These are phyloP conservation scores for Carpinus fangiana DNA, from an alignment of 306 rosid genomes.

Conservation along the genomic window DNA sequence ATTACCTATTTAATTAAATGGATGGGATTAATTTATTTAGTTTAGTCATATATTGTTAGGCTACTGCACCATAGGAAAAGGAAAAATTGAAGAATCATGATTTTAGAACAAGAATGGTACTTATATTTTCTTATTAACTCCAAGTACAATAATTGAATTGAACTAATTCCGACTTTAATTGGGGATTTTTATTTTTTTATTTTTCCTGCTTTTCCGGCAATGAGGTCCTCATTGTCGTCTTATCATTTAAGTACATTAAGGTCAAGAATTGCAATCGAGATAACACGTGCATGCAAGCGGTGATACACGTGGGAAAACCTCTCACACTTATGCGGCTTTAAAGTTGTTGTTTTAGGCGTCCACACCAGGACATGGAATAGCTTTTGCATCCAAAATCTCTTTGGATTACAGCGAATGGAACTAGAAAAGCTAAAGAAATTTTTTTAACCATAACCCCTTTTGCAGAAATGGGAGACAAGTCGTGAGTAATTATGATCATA, in stretches of 20 bases:
- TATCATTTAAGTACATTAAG: constrained; percentile 22
- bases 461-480: constrained; percentile 21
- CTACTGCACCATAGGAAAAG: neutral
- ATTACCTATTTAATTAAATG: too few relatives aligned
- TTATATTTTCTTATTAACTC: neutral
- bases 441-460: constrained; percentile 27
- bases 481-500: constrained; percentile 36
- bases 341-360: constrained; percentile 26
- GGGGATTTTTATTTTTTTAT: neutral
- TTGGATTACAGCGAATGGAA: constrained; percentile 41
- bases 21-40: too few relatives aligned
- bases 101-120: neutral
- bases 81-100: neutral
- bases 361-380: constrained; percentile 67
- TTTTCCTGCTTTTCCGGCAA: constrained; percentile 67
- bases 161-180: constrained; percentile 38
- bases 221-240: constrained; percentile 56
- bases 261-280: constrained; percentile 48
- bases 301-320: constrained; percentile 43
- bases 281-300: constrained; percentile 43
- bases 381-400: constrained; percentile 41
- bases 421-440: constrained; percentile 31
- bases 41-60: neutral
- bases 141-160: constrained; percentile 10
- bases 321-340: constrained; percentile 8